A percentile compares a stretch with the other conserved stretches of the same genome.
phyloP scores from a whole-genome alignment of 1,284 basidiomycete genomes.

The Marasmius tenuissimus region DNA sequence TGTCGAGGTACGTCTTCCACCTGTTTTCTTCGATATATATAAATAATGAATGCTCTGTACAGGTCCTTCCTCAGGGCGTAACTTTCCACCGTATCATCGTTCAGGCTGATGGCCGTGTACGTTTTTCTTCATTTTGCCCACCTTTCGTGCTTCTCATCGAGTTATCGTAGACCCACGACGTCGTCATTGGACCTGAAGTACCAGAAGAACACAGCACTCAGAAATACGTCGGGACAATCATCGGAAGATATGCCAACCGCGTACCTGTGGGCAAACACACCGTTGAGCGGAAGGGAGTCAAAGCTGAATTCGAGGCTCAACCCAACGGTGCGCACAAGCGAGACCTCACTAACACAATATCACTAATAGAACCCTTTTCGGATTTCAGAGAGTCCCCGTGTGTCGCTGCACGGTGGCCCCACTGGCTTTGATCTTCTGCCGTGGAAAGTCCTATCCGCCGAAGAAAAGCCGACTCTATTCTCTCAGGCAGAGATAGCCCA shows the following conservation, averaged over 20 bases:
- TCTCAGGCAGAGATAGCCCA: constrained; percentile 49
- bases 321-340: constrained; percentile 41
- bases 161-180: constrained; percentile 60
- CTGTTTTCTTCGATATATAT: constrained; percentile 2
- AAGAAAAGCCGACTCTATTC: constrained; percentile 53
- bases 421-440: constrained; percentile 58
- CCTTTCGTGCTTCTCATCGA: not conserved
- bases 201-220: constrained; percentile 56
- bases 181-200: constrained; percentile 69
- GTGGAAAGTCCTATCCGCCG: constrained; percentile 47
- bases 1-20: constrained; percentile 44
- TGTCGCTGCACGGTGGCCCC: constrained; percentile 72
- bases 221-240: constrained; percentile 72
- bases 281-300: constrained; percentile 53
- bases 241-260: constrained; percentile 73
- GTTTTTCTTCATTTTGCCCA: constrained; percentile 17
- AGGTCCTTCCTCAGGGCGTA: constrained; percentile 67
- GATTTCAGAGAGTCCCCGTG: constrained; percentile 50
- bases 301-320: constrained; percentile 47
- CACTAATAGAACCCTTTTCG: constrained; percentile 3
- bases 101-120: constrained; percentile 61
- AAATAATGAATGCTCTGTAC: constrained; percentile 6
- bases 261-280: constrained; percentile 58
- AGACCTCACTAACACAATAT: not conserved
- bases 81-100: constrained; percentile 67